Percentiles rank a stretch among this genome's conserved stretches.
phyloP scores from a whole-genome alignment of 2,329 filamentous ascomycete genomes.

The Exophiala calicioides region DNA sequence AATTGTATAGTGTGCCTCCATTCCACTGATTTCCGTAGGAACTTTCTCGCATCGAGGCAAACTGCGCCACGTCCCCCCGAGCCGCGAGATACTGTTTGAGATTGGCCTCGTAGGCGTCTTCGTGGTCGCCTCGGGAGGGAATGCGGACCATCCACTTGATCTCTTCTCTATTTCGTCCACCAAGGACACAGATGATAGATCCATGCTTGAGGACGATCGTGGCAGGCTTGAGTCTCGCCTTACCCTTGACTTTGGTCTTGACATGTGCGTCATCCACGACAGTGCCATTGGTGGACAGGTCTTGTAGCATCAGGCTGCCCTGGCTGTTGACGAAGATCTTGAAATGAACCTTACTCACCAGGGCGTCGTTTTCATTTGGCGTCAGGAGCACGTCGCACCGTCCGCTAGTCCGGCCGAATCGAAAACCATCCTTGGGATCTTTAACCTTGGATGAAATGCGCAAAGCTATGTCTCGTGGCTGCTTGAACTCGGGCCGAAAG shows the following conservation, averaged over 20 bases:
- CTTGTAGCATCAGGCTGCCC: conserved; percentile 86
- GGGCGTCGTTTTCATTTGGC: conserved; percentile 67
- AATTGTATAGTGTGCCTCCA: conserved; percentile 81
- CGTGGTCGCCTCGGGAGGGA: conserved; percentile 71
- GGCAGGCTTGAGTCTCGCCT: conserved; percentile 33
- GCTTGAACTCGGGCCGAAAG: conserved; percentile 33
- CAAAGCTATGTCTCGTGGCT: conserved; percentile 67
- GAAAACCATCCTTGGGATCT: conserved; percentile 71
- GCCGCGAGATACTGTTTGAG: conserved; percentile 65
- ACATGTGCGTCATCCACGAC: conserved; percentile 75
- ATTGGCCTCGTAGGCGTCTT: conserved; percentile 67
- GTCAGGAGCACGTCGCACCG: conserved; percentile 73
- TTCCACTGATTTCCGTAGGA: conserved; percentile 72
- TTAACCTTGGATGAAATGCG: conserved; percentile 74
- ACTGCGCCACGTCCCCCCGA: conserved; percentile 31
- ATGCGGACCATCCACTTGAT: conserved; percentile 84
- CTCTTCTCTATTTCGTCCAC: conserved; percentile 56
- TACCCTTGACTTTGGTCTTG: conserved; percentile 37
- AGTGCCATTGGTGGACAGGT: conserved; percentile 94
- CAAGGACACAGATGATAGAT: conserved; percentile 69
- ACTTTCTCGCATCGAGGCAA: conserved; percentile 37
- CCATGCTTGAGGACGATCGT: conserved; percentile 70
- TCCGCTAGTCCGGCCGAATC: conserved; percentile 74
- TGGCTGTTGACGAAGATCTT: conserved; percentile 87
- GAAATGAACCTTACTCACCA: conserved; percentile 94